Evolutionary conservation across 176 grass and related monocot genomes (phyloP), one percentile per base, ranked within the genome.

Genomic region (Musa schizocarpa): DNA sequence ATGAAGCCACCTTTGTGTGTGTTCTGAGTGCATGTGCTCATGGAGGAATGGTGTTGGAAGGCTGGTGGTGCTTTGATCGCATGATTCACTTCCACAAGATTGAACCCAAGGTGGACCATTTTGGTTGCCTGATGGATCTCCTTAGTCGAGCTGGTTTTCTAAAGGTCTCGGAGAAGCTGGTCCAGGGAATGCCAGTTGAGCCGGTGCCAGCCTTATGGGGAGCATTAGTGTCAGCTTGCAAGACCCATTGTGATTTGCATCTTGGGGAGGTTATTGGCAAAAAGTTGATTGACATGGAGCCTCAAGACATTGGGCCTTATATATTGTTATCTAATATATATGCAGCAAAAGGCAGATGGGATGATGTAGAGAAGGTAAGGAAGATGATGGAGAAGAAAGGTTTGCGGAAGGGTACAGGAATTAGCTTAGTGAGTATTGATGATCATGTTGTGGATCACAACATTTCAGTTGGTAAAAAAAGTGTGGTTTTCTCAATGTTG

Each of bases 71-170:
- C 77, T 92, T 92, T 1, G 84, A 89, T 54, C 83, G 77, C 63
- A 92, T 92, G 86, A 69, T 86, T 79, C 76, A 79, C 58, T 27
- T 52, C 3, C 82, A 92, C 8, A 61, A 51, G 53, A 53, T 87
- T 26, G 69, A 87, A 50, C 86, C 90, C 26, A 89, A 82, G 57
- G 53, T 24, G 1, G 86, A 89, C 58, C 90, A 92, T 49, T 82
- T 89, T 16, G 90, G 90, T 9, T 89, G 90, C 79, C 85, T 92
- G 86, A 80, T 92, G 84, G 90, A 92, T 51, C 82, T 92, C 50
- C 84, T 92, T 2, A 73, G 74, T 50, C 86, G 86, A 10, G 86
- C 84, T n/a, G 86, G 90, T 20, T 56, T 92, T 8, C 63, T 89
- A 2, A 76, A 26, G 53, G 82, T 65, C 54, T 89, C 87, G 0